A percentile compares a stretch with the other conserved stretches of the same genome.
Conservation (phyloP, 257 asterid species). For the Osmanthus fragrans region DNA sequence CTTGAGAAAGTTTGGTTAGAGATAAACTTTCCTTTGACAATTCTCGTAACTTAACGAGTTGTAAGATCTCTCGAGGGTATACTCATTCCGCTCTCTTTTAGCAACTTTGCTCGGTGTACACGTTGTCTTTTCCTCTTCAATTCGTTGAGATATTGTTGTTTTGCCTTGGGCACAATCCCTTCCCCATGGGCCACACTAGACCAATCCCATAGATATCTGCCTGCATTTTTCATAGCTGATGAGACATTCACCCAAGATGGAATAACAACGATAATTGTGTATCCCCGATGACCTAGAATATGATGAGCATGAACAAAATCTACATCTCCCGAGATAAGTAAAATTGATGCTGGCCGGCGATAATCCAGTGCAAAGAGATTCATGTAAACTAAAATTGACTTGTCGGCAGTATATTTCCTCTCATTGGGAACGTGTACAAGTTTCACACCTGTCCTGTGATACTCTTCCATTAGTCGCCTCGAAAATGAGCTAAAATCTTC, state of each 20-base stretch:
- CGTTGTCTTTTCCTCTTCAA: too few species aligned
- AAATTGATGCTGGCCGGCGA: constrained; percentile 80
- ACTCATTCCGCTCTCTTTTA: too few species aligned
- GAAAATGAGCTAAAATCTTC: constrained; percentile 85
- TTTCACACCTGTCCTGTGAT: constrained; percentile 88
- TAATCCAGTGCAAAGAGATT: constrained; percentile 91
- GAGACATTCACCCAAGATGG: not conserved
- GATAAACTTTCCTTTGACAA: too few species aligned
- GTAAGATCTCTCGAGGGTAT: too few species aligned
- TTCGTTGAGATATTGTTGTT: too few species aligned
- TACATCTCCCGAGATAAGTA: constrained; percentile 22
- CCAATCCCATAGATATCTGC: too few species aligned
- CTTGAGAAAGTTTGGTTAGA: too few species aligned
- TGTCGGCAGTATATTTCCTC: constrained; percentile 91
- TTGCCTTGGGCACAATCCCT: constrained; percentile 49
- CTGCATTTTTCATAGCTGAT: too few species aligned
- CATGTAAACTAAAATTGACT: constrained; percentile 73
- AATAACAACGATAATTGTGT: constrained; percentile 58
- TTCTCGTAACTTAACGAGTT: too few species aligned
- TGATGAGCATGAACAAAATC: constrained; percentile 94
- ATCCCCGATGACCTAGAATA: constrained; percentile 91
- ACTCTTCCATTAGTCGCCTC: constrained; percentile 74
- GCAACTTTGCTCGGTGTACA: too few species aligned
- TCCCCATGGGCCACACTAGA: constrained; percentile 42
- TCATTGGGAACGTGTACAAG: constrained; percentile 47